phyloP scores from a whole-genome alignment of 495 filamentous ascomycete species.

The Beverwykella pulmonaria region DNA sequence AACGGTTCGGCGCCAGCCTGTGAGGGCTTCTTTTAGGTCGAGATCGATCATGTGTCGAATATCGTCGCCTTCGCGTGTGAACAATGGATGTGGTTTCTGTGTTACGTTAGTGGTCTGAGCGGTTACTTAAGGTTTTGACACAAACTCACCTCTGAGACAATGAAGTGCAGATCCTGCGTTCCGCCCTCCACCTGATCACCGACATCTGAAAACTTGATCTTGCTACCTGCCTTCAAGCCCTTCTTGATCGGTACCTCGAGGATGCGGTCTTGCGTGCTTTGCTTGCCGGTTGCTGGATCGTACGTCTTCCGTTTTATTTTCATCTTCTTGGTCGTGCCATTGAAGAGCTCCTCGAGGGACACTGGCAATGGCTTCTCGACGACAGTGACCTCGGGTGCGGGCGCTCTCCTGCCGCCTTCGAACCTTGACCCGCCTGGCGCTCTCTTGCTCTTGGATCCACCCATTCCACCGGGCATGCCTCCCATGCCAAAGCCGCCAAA shows the following conservation, averaged over 20 bases:
- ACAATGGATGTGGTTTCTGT: conserved; percentile 81
- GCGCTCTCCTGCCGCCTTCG: conserved; percentile 53
- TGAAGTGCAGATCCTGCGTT: conserved; percentile 93
- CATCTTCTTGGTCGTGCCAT: conserved; percentile 88
- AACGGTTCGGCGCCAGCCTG: conserved; percentile 87
- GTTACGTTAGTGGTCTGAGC: conserved; percentile 18
- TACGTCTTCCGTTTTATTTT: conserved; percentile 96
- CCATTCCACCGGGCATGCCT: conserved; percentile 41
- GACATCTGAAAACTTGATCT: conserved; percentile 95
- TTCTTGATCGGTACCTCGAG: conserved; percentile 93
- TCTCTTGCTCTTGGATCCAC: conserved; percentile 39
- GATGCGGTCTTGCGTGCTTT: conserved; percentile 82
- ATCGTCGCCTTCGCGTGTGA: conserved; percentile 84
- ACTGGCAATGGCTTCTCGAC: conserved; percentile 82
- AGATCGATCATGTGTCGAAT: conserved; percentile 75
- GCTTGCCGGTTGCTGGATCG: conserved; percentile 75
- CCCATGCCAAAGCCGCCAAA: conserved; percentile 47
- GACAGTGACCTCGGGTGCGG: conserved; percentile 84
- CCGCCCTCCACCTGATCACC: conserved; percentile 97
- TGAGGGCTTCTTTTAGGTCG: conserved; percentile 93
- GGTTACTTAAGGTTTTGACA: background rate
- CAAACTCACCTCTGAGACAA: conserved; percentile 82
- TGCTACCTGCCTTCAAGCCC: conserved; percentile 91
- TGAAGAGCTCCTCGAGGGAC: conserved; percentile 83
- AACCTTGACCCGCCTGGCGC: conserved; percentile 48